Evolutionary conservation across 164 flowering plant species (phyloP).

Genomic region (Taxillus chinensis): DNA sequence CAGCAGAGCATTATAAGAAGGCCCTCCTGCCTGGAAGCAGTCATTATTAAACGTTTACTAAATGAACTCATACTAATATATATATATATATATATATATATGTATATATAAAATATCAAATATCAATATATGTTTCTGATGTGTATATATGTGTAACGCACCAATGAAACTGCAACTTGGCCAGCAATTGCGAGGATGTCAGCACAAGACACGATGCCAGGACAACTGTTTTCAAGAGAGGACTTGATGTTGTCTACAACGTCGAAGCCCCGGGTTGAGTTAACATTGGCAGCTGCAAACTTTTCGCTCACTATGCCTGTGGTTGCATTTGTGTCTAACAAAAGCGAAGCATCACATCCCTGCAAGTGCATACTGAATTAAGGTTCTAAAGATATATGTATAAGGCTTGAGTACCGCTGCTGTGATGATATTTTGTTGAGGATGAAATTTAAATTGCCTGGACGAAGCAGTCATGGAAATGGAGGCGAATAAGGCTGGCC

Average conservation of each 20-base stretch:
- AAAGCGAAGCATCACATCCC: conserved; percentile 23
- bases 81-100: neutral
- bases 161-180: conserved; percentile 13
- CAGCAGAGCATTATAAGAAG: conserved; percentile 18
- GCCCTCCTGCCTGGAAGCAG: conserved; percentile 6
- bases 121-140: conserved; percentile 8
- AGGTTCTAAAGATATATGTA: no score
- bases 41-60: neutral
- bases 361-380: neutral
- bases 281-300: conserved; percentile 12
- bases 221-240: conserved; percentile 14
- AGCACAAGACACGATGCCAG: conserved; percentile 18
- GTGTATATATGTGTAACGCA: neutral
- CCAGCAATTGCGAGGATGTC: conserved; percentile 21
- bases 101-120: conserved; percentile 6
- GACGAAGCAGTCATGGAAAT: conserved; percentile 74
- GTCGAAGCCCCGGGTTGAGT: conserved; percentile 12
- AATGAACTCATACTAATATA: neutral
- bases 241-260: conserved; percentile 17
- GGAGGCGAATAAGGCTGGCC: conserved; percentile 51
- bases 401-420: no score
- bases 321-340: conserved; percentile 8
- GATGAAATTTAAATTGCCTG: conserved; percentile 17
- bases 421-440: neutral
- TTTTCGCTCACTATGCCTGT: conserved; percentile 12